Base-by-base conservation (phyloP, 768 basidiomycete species). In the Sarcodon sp. region DNA sequence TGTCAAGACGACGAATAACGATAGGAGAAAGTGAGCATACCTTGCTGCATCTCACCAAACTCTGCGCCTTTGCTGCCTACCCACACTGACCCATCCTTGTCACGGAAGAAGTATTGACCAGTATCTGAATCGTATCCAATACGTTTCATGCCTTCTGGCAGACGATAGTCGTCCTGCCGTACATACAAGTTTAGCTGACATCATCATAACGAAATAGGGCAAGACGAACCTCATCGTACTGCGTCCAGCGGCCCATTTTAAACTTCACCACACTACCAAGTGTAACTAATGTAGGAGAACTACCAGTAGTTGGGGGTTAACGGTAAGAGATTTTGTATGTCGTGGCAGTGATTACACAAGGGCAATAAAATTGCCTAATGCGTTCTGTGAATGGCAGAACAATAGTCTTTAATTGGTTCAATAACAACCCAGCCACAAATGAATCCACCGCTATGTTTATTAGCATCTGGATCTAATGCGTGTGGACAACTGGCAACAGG, bases 91-190 rank as follows among this genome's bases (percentile, higher is more conserved):
- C 84, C 83, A 43, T 69, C 71, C 3, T 49, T 49, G 60, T 78
- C 77, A 21, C 71, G 70, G 64, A 80, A 88, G 58, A 72, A 71
- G 66, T 87, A 87, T 44, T 72, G 66, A 44, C 75, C 72, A 1
- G 71, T 70, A 65, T 88, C 86, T 3, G 79, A 66, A 63, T 89
- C 86, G 57, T 87, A 88, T 9, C 84, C 86, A 49, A 83, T 75
- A 33, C 86, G 77, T 51, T 76, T 67, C 59, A 74, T 63, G 37
- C 74, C 74, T 46, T 69, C 69, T 1, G 75, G 74, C 46, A 76
- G 68, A 52, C 74, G 67, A 55, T 73, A 71, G n/a, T 66, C 65
- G 50, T 76, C 74, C 74, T 76, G 49, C 10, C 3, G 50, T 12
- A 44, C 7, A 11, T 27, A 27, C 21, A 27, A 27, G 35, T 15